These are phyloP conservation scores for Discostella stelligeroides DNA, from an alignment of 108 stramenopile species.

Conservation along the genomic window DNA sequence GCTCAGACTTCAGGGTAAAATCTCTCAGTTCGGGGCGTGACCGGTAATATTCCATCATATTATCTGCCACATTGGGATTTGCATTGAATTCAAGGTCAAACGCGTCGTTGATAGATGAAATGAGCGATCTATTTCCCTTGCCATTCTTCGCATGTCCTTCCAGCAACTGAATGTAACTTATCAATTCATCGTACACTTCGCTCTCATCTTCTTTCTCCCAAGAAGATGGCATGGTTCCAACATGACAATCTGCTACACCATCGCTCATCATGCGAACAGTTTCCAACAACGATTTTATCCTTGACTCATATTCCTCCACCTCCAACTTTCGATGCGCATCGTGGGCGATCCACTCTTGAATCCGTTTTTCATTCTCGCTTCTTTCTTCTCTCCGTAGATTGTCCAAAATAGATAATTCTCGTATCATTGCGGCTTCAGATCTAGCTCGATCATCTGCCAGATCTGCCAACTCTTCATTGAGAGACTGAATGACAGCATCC, in stretches of 20 bases:
- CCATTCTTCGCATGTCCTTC: slow-evolving; percentile 9
- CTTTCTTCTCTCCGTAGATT: slow-evolving; percentile 44
- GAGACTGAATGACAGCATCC: slow-evolving; percentile 62
- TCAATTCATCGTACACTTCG: slow-evolving; percentile 37
- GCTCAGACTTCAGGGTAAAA: slow-evolving; percentile 78
- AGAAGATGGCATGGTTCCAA: slow-evolving; percentile 16
- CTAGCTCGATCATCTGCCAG: slow-evolving; percentile 63
- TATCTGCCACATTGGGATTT: slow-evolving; percentile 65
- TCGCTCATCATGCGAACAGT: slow-evolving; percentile 34
- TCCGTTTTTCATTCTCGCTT: slow-evolving; percentile 42
- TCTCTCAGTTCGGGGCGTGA: slow-evolving; percentile 68
- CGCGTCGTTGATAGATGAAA: slow-evolving; percentile 60
- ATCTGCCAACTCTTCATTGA: slow-evolving; percentile 79
- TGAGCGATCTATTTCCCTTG: slow-evolving; percentile 33
- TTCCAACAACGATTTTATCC: slow-evolving; percentile 42
- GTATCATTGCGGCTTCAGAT: slow-evolving; percentile 68
- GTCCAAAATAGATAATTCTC: slow-evolving; percentile 63
- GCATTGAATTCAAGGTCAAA: slow-evolving; percentile 79
- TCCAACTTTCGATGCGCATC: slow-evolving; percentile 42
- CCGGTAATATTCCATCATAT: slow-evolving; percentile 72
- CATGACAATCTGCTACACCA: slow-evolving; percentile 5
- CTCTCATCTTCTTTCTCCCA: slow-evolving; percentile 38
- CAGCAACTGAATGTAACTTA: slow-evolving; percentile 34
- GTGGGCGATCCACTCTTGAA: slow-evolving; percentile 47
- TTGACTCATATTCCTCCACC: slow-evolving; percentile 44